phyloP scores from a whole-genome alignment of 495 filamentous ascomycete species.

The Hyaloscypha bicolor region DNA sequence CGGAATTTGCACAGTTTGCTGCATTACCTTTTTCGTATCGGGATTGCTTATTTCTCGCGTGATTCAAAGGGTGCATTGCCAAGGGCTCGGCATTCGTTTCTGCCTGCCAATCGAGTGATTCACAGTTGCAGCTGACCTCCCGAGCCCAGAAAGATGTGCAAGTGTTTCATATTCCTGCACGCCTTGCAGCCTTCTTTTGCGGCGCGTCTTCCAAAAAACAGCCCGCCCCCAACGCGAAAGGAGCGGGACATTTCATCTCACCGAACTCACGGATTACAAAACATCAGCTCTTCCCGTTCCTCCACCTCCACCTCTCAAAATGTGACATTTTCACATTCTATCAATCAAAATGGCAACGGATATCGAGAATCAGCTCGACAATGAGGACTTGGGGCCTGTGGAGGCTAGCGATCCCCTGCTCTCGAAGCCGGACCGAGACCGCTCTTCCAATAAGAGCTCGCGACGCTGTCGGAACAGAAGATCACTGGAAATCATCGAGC shows the following conservation, averaged over 20 bases:
- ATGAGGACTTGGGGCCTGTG: background rate
- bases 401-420: slow-evolving; percentile 18
- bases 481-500: slow-evolving; percentile 13
- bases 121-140: background rate
- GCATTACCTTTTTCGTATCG: background rate
- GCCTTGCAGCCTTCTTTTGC: background rate
- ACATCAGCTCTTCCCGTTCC: background rate
- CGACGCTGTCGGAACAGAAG: background rate
- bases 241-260: background rate
- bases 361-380: background rate
- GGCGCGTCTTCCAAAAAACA: background rate
- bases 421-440: background rate
- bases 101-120: background rate
- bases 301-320: background rate
- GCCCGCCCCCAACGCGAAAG: background rate
- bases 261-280: background rate
- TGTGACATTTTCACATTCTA: background rate
- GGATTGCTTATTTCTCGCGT: background rate
- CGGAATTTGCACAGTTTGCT: background rate
- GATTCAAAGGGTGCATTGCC: background rate
- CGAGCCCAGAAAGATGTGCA: background rate
- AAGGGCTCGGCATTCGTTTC: background rate
- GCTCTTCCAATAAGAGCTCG: background rate
- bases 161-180: background rate
- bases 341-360: background rate